Conservation (phyloP, 805 yeast genomes). For the Ogataea philodendri region DNA sequence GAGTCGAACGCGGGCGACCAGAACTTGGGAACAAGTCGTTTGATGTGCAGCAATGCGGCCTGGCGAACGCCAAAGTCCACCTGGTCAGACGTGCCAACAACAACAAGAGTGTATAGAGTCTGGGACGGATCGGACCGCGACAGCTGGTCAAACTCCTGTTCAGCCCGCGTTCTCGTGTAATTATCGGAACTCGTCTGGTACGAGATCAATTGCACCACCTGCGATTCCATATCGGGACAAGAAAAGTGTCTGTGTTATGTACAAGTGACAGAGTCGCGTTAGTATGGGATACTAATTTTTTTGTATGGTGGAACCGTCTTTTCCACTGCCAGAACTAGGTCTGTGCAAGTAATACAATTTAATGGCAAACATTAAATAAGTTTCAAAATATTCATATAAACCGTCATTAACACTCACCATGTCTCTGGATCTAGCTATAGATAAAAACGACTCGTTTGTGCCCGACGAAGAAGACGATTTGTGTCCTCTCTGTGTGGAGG, state of each 20-base stretch:
- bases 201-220: conserved; percentile 19
- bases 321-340: too few relatives aligned
- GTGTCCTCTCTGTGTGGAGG: conserved; percentile 96
- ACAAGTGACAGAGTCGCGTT: too few relatives aligned
- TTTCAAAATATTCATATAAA: too few relatives aligned
- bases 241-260: too few relatives aligned
- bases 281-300: too few relatives aligned
- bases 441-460: conserved; percentile 51
- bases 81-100: conserved; percentile 36
- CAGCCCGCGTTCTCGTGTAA: conserved; percentile 49
- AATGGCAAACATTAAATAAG: conserved; percentile 10
- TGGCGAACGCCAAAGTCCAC: conserved; percentile 47
- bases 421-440: conserved; percentile 21
- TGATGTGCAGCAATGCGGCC: conserved; percentile 62
- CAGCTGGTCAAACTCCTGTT: conserved; percentile 42
- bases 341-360: too few relatives aligned
- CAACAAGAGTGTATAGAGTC: conserved; percentile 42
- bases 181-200: conserved; percentile 44
- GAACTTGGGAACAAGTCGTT: conserved; percentile 62
- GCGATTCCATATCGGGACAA: conserved; percentile 15
- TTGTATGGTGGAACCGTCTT: too few relatives aligned
- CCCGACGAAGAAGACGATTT: conserved; percentile 81
- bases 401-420: conserved; percentile 9
- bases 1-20: conserved; percentile 87
- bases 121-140: conserved; percentile 50